A percentile compares a stretch with the other conserved stretches of the same genome.
Conservation (phyloP, 1,139 yeast species). For the Diutina neorugosa region DNA sequence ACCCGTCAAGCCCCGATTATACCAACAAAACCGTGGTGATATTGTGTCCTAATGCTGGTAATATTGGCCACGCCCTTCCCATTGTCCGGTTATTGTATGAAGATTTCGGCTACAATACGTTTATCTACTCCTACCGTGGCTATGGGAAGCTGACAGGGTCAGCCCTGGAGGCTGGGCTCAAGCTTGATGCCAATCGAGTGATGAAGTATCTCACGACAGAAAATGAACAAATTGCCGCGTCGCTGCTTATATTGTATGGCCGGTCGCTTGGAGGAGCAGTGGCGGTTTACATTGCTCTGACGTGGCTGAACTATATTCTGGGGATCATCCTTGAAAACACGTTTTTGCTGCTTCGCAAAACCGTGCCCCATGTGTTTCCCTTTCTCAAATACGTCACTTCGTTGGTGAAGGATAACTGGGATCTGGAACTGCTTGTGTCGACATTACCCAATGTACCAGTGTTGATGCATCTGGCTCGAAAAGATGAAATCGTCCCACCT, state of each 20-base stretch:
- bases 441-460: conserved; percentile 50
- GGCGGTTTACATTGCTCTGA: conserved; percentile 68
- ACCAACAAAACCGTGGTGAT: conserved; percentile 61
- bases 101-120: conserved; percentile 62
- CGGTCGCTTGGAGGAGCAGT: conserved; percentile 95
- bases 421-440: conserved; percentile 51
- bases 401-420: conserved; percentile 77
- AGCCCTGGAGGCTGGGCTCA: conserved; percentile 71
- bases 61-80: conserved; percentile 87
- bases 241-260: conserved; percentile 66
- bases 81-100: conserved; percentile 61
- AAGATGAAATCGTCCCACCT: conserved; percentile 91
- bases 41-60: conserved; percentile 91
- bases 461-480: conserved; percentile 58
- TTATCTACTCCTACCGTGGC: conserved; percentile 83
- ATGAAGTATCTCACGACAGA: conserved; percentile 45
- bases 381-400: conserved; percentile 41
- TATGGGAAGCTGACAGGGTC: conserved; percentile 78
- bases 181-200: conserved; percentile 69
- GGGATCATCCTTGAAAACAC: conserved; percentile 81
- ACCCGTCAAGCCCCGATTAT: conserved; percentile 26
- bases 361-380: conserved; percentile 79
- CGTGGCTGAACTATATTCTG: conserved; percentile 32
- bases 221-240: conserved; percentile 36
- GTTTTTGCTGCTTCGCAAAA: conserved; percentile 63